phyloP scores from a whole-genome alignment of 805 yeast genomes.

The Kazachstania psychrophila region DNA sequence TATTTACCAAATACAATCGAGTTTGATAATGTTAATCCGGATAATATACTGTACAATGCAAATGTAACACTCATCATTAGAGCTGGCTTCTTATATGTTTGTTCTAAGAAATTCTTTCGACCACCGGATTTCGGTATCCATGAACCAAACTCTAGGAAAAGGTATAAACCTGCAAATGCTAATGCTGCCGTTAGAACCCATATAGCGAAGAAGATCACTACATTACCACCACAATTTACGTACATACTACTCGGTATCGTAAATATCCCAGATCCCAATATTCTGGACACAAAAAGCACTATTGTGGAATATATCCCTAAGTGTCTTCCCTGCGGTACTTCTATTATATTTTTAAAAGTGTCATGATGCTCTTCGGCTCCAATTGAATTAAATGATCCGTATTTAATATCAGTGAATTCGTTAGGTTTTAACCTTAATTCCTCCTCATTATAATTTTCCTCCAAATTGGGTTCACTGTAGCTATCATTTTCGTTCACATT shows the following conservation, averaged over 20 bases:
- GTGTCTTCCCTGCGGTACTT: constrained; percentile 64
- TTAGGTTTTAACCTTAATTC: no score
- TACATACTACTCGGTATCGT: constrained; percentile 62
- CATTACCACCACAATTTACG: constrained; percentile 60
- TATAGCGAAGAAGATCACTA: constrained; percentile 46
- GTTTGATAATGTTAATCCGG: constrained; percentile 48
- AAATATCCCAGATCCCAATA: constrained; percentile 72
- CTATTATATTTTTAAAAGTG: constrained; percentile 8
- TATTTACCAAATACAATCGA: constrained; percentile 57
- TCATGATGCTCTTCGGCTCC: constrained; percentile 4
- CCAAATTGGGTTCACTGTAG: no score
- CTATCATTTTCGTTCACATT: no score
- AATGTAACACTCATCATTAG: constrained; percentile 45
- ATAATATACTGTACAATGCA: constrained; percentile 40
- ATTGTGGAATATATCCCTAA: constrained; percentile 60
- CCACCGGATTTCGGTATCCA: constrained; percentile 71
- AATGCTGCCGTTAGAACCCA: constrained; percentile 57
- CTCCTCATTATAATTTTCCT: no score
- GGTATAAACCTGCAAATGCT: constrained; percentile 57
- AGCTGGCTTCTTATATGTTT: constrained; percentile 51
- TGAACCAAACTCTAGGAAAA: constrained; percentile 62
- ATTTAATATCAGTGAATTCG: background rate
- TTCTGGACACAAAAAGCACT: constrained; percentile 55
- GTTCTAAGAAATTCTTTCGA: constrained; percentile 61
- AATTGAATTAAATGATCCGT: constrained; percentile 8